phyloP scores from a whole-genome alignment of 2,329 filamentous ascomycete genomes.

The Blastomyces parvus region DNA sequence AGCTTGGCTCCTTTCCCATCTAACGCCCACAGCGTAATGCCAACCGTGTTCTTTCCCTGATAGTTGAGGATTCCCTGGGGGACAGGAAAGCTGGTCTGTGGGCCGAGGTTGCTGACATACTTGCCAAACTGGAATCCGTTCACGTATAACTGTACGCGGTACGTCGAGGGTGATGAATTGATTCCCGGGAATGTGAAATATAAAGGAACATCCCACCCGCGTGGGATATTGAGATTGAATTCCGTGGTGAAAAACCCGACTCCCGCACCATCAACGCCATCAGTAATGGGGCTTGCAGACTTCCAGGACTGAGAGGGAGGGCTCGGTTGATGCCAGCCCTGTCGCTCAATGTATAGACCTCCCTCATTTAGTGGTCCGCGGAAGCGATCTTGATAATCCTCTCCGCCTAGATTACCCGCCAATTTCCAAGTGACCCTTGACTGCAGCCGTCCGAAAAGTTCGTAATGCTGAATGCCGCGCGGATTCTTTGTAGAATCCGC shows the following conservation, averaged over 20 bases:
- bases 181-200: constrained; percentile 44
- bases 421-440: constrained; percentile 44
- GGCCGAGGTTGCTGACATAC: constrained; percentile 61
- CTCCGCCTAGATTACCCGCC: constrained; percentile 51
- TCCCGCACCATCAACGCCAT: constrained; percentile 38
- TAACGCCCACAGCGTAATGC: constrained; percentile 58
- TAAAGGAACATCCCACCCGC: constrained; percentile 48
- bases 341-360: constrained; percentile 46
- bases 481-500: constrained; percentile 51
- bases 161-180: constrained; percentile 49
- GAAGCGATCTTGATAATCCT: constrained; percentile 43
- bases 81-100: constrained; percentile 61
- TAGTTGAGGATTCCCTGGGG: constrained; percentile 66
- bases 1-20: constrained; percentile 49
- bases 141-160: constrained; percentile 58
- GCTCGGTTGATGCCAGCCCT: constrained; percentile 48
- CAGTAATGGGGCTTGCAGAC: constrained; percentile 25
- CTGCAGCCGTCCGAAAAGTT: constrained; percentile 31
- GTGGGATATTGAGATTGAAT: constrained; percentile 43
- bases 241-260: constrained; percentile 45
- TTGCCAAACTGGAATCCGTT: constrained; percentile 69
- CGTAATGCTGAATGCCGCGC: constrained; percentile 44
- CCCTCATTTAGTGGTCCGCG: constrained; percentile 52
- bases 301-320: constrained; percentile 32
- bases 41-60: constrained; percentile 59